Evolutionary conservation across 192 early-diverging fungal genomes (phyloP), one percentile per base, ranked within the genome.

Genomic region (Backusella macrospora): DNA sequence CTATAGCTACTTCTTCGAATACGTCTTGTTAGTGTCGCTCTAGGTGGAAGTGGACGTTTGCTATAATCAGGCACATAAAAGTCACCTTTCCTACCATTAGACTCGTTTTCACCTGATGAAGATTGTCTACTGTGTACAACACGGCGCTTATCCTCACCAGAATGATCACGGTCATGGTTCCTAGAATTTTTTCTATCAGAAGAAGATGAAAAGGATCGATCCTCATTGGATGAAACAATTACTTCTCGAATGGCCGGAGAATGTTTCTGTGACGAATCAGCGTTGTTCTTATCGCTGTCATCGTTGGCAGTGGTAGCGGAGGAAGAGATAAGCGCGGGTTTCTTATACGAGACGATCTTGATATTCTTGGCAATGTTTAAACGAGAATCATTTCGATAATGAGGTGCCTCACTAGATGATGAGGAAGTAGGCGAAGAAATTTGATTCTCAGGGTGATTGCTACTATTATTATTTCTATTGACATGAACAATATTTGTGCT

Each of bases 81-180:
- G 26, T 59, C 52, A 59, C 26, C 26, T 5, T 59, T 18, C 26
- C 52, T 59, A 0, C 10, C 3, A 55, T 9, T 12, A 59, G 52
- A 59, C 10, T 59, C 52, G 1, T 23, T 23, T 26, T 59, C 52
- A 13, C 52, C 52, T 26, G 52, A 59, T 8, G 52, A 59, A 5
- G 52, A 26, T 3, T 59, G 52, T 59, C 52, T 59, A 23, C 52
- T 59, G 29, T 34, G 29, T 59, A 18, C 13, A 13, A 1, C 26
- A 13, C 10, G 21, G 21, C 52, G 29, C 29, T 34, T 3, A 9
- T 59, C 52, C 26, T 59, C 52, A 12, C 1, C 26, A 23, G 18
- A 59, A 59, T 59, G 52, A 10, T 59, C 52, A 52, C 49, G 49
- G n/a, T 52, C 49, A 52, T 52, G 52, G 18, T 49, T 6, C 14